phyloP scores from a whole-genome alignment of 2,329 filamentous ascomycete genomes.

The Talaromyces islandicus region DNA sequence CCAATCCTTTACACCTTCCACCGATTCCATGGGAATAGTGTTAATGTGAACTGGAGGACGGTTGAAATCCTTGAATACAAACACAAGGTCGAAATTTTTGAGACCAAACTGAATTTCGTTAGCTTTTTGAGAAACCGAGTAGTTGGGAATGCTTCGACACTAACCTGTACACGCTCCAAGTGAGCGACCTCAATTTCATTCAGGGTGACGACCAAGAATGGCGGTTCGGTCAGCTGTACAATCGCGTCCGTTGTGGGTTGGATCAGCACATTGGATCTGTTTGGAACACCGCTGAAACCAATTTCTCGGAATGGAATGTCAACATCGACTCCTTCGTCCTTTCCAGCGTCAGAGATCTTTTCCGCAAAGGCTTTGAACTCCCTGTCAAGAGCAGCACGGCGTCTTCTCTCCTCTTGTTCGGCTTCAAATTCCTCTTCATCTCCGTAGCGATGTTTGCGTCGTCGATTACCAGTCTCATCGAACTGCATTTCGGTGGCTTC shows the following conservation, averaged over 20 bases:
- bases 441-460: constrained; percentile 94
- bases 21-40: constrained; percentile 90
- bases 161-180: constrained; percentile 75
- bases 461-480: constrained; percentile 95
- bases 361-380: constrained; percentile 95
- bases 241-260: constrained; percentile 95
- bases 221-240: constrained; percentile 93
- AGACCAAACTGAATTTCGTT: constrained; percentile 66
- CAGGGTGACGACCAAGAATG: constrained; percentile 91
- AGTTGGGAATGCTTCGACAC: neutral
- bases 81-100: constrained; percentile 98
- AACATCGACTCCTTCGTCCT: constrained; percentile 83
- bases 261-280: constrained; percentile 90
- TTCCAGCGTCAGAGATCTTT: constrained; percentile 93
- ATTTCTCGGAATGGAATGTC: constrained; percentile 96
- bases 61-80: constrained; percentile 96
- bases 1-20: constrained; percentile 97
- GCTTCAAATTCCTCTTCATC: constrained; percentile 99
- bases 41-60: constrained; percentile 91
- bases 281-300: constrained; percentile 93
- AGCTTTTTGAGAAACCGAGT: neutral
- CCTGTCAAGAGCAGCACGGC: constrained; percentile 85
- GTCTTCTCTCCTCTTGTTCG: constrained; percentile 90
- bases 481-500: constrained; percentile 98
- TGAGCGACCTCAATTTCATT: constrained; percentile 96